Evolutionary conservation across 345 rosid species (phyloP).

Genomic region (Chamaenerion angustifolium): DNA sequence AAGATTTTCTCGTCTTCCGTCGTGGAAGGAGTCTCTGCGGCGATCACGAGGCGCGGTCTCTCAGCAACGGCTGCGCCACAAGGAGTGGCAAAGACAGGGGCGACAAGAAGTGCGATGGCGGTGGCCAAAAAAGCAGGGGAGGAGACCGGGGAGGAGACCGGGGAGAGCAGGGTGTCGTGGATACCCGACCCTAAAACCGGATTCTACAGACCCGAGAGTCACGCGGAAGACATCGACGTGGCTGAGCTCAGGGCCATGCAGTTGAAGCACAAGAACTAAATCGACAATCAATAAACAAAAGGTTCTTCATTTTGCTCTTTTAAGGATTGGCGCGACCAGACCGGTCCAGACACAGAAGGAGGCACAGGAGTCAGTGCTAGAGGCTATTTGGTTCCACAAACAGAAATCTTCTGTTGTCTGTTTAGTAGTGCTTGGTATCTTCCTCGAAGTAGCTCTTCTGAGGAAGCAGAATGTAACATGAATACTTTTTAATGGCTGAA

Average conservation of each 20-base stretch:
- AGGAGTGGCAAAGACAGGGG: constrained; percentile 13
- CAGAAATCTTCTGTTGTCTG: too few relatives aligned
- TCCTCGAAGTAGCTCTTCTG: too few relatives aligned
- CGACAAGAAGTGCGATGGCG: constrained; percentile 13
- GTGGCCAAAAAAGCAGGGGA: constrained; percentile 30
- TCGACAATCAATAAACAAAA: not conserved
- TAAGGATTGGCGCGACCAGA: too few relatives aligned
- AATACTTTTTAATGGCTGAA: too few relatives aligned
- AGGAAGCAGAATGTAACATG: too few relatives aligned
- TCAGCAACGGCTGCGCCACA: constrained; percentile 17
- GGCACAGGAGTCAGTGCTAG: too few relatives aligned
- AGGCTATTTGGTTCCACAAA: too few relatives aligned
- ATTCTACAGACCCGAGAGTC: constrained; percentile 63
- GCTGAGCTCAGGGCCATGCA: constrained; percentile 54
- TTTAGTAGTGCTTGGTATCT: too few relatives aligned
- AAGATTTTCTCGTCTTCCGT: constrained; percentile 26
- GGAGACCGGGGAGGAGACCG: constrained; percentile 8
- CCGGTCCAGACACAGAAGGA: too few relatives aligned
- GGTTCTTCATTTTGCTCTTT: too few relatives aligned
- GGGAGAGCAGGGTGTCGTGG: constrained; percentile 35
- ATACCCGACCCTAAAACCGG: constrained; percentile 84
- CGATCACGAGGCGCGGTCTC: constrained; percentile 28
- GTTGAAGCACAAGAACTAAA: constrained; percentile 45
- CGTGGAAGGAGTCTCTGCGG: constrained; percentile 21
- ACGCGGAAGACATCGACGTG: constrained; percentile 43